phyloP scores from a whole-genome alignment of 495 filamentous ascomycete species.

The Terfezia boudieri region DNA sequence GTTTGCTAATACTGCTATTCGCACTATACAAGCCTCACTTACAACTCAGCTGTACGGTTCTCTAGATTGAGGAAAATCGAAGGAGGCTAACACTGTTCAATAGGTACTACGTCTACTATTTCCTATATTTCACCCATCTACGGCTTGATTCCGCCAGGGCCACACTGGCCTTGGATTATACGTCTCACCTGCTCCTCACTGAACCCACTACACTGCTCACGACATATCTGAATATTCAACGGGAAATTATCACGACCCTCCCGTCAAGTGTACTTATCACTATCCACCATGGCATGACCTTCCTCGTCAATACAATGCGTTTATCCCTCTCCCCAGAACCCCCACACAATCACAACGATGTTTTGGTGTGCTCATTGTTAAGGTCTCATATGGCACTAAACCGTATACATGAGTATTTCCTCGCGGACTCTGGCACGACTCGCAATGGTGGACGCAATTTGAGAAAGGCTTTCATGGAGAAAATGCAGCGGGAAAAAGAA shows the following conservation, averaged over 20 bases:
- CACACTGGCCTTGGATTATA: slow-evolving; percentile 12
- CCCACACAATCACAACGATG: slow-evolving; percentile 19
- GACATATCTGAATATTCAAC: slow-evolving; percentile 12
- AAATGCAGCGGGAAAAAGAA: slow-evolving; percentile 18
- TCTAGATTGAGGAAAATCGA: background rate
- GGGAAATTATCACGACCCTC: slow-evolving; percentile 8
- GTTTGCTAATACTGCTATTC: slow-evolving; percentile 10
- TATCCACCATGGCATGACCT: slow-evolving; percentile 19
- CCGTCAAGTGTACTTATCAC: slow-evolving; percentile 11
- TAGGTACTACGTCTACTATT: slow-evolving; percentile 13
- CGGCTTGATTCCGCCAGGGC: slow-evolving; percentile 14
- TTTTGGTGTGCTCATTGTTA: slow-evolving; percentile 14
- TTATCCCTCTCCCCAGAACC: slow-evolving; percentile 16
- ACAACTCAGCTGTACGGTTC: slow-evolving; percentile 12
- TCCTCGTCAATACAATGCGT: slow-evolving; percentile 18
- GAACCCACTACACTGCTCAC: slow-evolving; percentile 5
- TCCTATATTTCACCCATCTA: slow-evolving; percentile 15
- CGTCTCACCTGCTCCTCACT: slow-evolving; percentile 9
- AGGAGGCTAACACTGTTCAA: background rate
- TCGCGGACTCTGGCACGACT: slow-evolving; percentile 5
- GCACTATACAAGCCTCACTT: slow-evolving; percentile 10
- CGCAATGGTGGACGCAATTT: slow-evolving; percentile 7
- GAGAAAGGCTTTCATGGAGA: slow-evolving; percentile 17
- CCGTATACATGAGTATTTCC: slow-evolving; percentile 17
- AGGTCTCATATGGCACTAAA: slow-evolving; percentile 9